Percentiles rank a stretch among this genome's conserved stretches.
Evolutionary conservation across 2,329 filamentous ascomycete genomes (phyloP).

Genomic region (Alternaria burnsii): DNA sequence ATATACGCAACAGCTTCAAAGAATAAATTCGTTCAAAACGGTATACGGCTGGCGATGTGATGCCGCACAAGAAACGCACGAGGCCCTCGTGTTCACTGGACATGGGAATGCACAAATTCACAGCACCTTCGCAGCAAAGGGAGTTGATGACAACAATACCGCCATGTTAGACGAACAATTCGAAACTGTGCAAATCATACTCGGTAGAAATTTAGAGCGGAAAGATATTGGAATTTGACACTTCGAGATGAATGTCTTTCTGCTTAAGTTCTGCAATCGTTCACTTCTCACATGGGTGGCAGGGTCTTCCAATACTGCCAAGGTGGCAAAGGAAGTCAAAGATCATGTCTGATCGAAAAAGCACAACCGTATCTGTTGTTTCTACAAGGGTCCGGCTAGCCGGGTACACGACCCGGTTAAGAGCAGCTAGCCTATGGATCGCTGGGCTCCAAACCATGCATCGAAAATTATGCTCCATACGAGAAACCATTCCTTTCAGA

Average conservation of each 20-base stretch:
- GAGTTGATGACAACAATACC: constrained; percentile 11
- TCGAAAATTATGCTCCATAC: background rate
- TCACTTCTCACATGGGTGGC: background rate
- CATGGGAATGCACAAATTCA: constrained; percentile 28
- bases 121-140: constrained; percentile 21
- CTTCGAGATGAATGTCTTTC: background rate
- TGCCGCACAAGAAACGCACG: constrained; percentile 27
- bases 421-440: background rate
- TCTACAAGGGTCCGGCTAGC: background rate
- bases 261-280: background rate
- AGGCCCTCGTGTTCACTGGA: constrained; percentile 37
- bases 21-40: constrained; percentile 26
- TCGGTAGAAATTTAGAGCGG: constrained; percentile 33
- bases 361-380: background rate
- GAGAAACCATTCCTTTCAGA: background rate
- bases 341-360: too few species aligned
- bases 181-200: constrained; percentile 24
- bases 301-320: background rate
- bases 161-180: constrained; percentile 17
- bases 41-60: constrained; percentile 39
- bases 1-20: constrained; percentile 25
- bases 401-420: constrained; percentile 5
- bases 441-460: background rate
- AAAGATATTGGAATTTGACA: constrained; percentile 6
- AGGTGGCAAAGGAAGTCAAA: background rate